Percentiles rank a stretch among this genome's conserved stretches.
Conservation (phyloP, 805 yeast genomes). For the Ogataea philodendri region DNA sequence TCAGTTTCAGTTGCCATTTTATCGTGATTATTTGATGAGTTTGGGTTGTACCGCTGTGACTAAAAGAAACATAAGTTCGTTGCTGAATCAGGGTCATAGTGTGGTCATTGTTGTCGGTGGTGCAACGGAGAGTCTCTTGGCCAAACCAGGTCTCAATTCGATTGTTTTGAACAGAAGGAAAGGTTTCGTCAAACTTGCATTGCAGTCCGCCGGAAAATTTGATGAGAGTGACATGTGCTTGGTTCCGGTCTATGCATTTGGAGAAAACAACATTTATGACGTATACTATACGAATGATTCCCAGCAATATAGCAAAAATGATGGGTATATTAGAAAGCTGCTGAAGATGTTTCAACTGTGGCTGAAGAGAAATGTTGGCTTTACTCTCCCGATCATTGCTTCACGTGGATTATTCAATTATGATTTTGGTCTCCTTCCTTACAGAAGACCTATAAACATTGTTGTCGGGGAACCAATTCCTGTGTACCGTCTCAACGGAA, state of each 20-base stretch:
- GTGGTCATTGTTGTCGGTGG: slow-evolving; percentile 94
- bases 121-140: slow-evolving; percentile 81
- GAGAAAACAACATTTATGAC: slow-evolving; percentile 68
- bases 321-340: slow-evolving; percentile 32
- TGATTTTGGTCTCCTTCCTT: slow-evolving; percentile 89
- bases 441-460: slow-evolving; percentile 72
- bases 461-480: slow-evolving; percentile 67
- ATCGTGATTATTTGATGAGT: slow-evolving; percentile 78
- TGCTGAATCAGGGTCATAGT: slow-evolving; percentile 64
- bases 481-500: slow-evolving; percentile 30
- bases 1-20: slow-evolving; percentile 81
- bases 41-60: slow-evolving; percentile 86
- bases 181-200: slow-evolving; percentile 86
- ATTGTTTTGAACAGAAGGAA: slow-evolving; percentile 73
- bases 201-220: slow-evolving; percentile 44
- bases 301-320: slow-evolving; percentile 14
- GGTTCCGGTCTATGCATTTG: slow-evolving; percentile 90
- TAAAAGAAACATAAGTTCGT: slow-evolving; percentile 62
- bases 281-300: slow-evolving; percentile 35
- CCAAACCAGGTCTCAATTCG: slow-evolving; percentile 60
- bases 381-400: slow-evolving; percentile 86
- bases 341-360: slow-evolving; percentile 62
- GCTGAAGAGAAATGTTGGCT: slow-evolving; percentile 70
- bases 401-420: slow-evolving; percentile 92
- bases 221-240: slow-evolving; percentile 60